Evolutionary conservation across 305 asterid genomes (phyloP).

Genomic region (Fraxinus velutina): DNA sequence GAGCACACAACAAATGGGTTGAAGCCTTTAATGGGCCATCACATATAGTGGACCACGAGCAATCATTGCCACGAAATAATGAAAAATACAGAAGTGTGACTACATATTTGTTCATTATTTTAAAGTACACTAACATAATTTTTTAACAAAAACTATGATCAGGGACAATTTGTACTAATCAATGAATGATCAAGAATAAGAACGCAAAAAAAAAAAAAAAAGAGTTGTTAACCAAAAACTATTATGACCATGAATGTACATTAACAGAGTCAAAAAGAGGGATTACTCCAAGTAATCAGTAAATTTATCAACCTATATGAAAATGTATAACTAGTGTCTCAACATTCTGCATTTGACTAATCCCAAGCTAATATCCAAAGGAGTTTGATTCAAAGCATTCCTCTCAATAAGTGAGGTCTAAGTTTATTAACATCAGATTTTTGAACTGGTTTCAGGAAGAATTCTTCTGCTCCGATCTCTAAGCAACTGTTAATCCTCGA

Average conservation of each 20-base stretch:
- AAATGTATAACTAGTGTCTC: not conserved
- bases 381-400: not conserved
- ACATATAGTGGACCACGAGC: not conserved
- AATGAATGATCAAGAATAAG: not conserved
- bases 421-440: conserved; percentile 23
- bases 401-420: conserved; percentile 19
- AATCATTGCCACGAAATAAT: not conserved
- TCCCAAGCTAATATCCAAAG: not conserved
- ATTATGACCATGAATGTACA: not conserved
- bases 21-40: no score
- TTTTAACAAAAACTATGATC: no score
- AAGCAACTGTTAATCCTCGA: conserved; percentile 28
- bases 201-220: not conserved
- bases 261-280: not conserved
- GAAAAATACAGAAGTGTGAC: not conserved
- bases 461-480: conserved; percentile 27
- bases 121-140: not conserved
- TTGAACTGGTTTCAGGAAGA: conserved; percentile 25
- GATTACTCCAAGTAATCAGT: not conserved
- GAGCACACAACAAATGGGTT: no score
- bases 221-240: not conserved
- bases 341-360: not conserved
- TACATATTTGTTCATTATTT: not conserved
- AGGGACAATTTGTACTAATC: not conserved
- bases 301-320: not conserved